These are phyloP conservation scores for Flagelloscypha sp. DNA, from an alignment of 768 basidiomycete genomes.

Conservation along the genomic window DNA sequence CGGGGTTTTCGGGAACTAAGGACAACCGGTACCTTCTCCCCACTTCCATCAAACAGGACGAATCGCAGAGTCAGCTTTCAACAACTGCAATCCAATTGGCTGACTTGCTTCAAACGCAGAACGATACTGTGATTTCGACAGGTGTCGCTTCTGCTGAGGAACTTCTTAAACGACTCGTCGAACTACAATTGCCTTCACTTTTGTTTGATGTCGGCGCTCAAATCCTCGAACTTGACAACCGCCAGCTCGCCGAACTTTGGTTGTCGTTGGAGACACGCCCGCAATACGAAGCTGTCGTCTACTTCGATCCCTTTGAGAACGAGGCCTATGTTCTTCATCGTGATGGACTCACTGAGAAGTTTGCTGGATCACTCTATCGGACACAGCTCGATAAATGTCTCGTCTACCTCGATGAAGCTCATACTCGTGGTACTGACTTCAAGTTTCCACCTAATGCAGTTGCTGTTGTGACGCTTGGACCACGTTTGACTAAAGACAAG, in stretches of 20 bases:
- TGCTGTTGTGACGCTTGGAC: conserved; percentile 29
- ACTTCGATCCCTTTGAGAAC: conserved; percentile 22
- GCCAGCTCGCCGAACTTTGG: conserved; percentile 14
- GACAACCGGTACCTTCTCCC: conserved; percentile 24
- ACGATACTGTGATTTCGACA: conserved; percentile 5
- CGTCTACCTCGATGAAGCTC: conserved; percentile 31
- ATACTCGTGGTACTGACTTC: conserved; percentile 31
- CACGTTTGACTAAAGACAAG: conserved; percentile 29
- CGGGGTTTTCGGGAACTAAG: conserved; percentile 22
- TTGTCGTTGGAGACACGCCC: conserved; percentile 8
- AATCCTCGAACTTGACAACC: conserved; percentile 16
- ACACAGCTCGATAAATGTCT: conserved; percentile 26
- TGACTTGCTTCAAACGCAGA: conserved; percentile 11
- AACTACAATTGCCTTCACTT: conserved; percentile 8
- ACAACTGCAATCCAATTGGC: conserved; percentile 13
- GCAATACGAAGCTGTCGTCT: conserved; percentile 14
- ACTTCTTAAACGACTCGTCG: not conserved
- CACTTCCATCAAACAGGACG: conserved; percentile 21
- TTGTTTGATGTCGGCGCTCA: conserved; percentile 20
- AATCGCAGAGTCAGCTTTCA: conserved; percentile 17
- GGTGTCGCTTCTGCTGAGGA: not conserved
- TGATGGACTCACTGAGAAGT: conserved; percentile 20
- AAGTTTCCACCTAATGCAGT: conserved; percentile 25
- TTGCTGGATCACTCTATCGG: conserved; percentile 23
- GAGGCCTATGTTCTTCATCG: conserved; percentile 23